Evolutionary conservation across 2,329 filamentous ascomycete genomes (phyloP).

Genomic region (Rugonectria rugulosa): DNA sequence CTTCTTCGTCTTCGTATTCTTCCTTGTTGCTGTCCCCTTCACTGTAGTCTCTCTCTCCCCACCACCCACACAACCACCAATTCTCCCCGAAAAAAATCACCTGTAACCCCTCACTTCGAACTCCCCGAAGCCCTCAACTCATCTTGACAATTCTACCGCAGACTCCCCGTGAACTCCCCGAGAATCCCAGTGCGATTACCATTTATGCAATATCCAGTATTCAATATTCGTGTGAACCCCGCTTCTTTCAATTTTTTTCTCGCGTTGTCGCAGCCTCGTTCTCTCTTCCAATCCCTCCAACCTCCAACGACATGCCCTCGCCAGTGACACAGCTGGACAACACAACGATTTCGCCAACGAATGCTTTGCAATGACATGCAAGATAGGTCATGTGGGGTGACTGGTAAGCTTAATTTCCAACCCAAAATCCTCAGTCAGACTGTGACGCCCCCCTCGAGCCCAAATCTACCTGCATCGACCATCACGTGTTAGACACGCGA

Average conservation of each 20-base stretch:
- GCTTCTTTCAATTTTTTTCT: neutral
- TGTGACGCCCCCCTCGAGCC: neutral
- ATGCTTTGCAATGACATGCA: neutral
- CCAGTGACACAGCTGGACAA: neutral
- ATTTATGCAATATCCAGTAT: neutral
- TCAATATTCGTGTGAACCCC: no score
- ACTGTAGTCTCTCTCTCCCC: no score
- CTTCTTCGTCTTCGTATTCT: no score
- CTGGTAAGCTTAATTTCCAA: constrained; percentile 22
- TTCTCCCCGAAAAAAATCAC: neutral
- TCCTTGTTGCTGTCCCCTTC: no score
- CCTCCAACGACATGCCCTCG: neutral
- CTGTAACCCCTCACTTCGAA: neutral
- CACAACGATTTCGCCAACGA: neutral
- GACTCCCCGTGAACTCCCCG: constrained; percentile 20
- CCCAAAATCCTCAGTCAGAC: constrained; percentile 14
- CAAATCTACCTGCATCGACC: neutral
- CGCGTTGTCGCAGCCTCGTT: neutral
- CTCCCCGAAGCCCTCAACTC: no score
- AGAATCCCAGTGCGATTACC: constrained; percentile 5
- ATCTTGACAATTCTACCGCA: neutral
- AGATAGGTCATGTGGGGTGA: neutral
- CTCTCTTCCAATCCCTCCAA: neutral
- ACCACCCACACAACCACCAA: no score
- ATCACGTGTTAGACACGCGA: constrained; percentile 14